These are phyloP conservation scores for Lichtheimia hyalospora DNA, from an alignment of 371 early-diverging fungal genomes.

Conservation along the genomic window DNA sequence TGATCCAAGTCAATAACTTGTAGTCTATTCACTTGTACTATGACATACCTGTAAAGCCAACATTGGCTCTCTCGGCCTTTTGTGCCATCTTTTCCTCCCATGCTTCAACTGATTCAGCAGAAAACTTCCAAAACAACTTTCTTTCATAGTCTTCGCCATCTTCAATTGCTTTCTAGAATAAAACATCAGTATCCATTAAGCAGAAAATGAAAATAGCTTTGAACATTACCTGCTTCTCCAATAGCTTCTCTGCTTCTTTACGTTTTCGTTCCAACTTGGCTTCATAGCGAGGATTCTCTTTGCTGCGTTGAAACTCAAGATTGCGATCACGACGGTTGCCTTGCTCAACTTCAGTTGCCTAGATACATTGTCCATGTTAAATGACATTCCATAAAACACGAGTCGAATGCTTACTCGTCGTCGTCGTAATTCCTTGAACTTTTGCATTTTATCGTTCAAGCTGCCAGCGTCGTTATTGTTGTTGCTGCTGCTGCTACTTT, in stretches of 20 bases:
- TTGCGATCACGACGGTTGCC: slow-evolving; percentile 81
- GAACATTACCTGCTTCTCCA: slow-evolving; percentile 50
- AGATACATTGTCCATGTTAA: neutral
- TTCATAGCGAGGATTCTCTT: slow-evolving; percentile 69
- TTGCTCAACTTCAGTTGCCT: slow-evolving; percentile 61
- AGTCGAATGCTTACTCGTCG: slow-evolving; percentile 16
- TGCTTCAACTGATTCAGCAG: slow-evolving; percentile 82
- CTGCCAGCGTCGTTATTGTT: neutral
- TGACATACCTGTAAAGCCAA: slow-evolving; percentile 77
- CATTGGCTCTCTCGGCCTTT: slow-evolving; percentile 64
- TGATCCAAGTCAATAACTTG: neutral
- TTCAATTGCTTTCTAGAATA: slow-evolving; percentile 58
- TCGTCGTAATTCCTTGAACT: slow-evolving; percentile 21
- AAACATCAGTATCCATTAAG: neutral
- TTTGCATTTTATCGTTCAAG: slow-evolving; percentile 15
- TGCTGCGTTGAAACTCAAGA: slow-evolving; percentile 75
- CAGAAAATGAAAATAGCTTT: neutral
- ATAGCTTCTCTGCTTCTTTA: slow-evolving; percentile 72
- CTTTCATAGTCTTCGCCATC: slow-evolving; percentile 84
- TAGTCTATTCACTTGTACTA: neutral
- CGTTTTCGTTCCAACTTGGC: slow-evolving; percentile 67
- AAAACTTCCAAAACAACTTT: slow-evolving; percentile 77
- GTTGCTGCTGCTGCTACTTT: neutral
- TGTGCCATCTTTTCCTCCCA: slow-evolving; percentile 83
- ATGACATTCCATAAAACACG: neutral